These are phyloP conservation scores for Balamuthia mandrillaris DNA, from an alignment of 208 protist species.

Conservation along the genomic window DNA sequence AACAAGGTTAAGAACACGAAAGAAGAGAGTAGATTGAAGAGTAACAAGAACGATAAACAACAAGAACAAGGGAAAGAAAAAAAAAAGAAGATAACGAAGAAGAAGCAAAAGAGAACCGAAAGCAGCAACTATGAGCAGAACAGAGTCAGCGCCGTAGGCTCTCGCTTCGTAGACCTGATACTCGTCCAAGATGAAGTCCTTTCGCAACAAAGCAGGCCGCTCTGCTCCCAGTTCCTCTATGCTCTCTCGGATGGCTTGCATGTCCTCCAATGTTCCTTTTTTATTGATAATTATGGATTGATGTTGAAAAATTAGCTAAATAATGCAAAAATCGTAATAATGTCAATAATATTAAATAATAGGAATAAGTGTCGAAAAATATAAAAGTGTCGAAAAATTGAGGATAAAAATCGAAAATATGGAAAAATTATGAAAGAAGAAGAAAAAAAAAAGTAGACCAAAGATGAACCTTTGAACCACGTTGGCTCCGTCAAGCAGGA, in stretches of 20 bases:
- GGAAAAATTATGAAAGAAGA: no score
- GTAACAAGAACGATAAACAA: not conserved
- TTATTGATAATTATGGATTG: not conserved
- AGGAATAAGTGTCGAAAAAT: no score
- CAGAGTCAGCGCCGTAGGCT: conserved; percentile 67
- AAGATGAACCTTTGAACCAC: conserved; percentile 63
- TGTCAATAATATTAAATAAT: no score
- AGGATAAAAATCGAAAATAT: no score
- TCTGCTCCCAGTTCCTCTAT: conserved; percentile 10
- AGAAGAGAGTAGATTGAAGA: not conserved
- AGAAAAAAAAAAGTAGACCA: no score
- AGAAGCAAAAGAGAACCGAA: not conserved
- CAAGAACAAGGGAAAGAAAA: not conserved
- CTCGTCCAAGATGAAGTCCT: conserved; percentile 72
- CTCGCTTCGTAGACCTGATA: conserved; percentile 71
- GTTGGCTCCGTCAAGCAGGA: conserved; percentile 73
- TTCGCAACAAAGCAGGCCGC: conserved; percentile 61
- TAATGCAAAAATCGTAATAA: no score
- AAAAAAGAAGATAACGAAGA: not conserved
- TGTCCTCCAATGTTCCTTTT: conserved; percentile 53
- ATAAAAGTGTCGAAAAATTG: no score
- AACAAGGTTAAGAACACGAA: no score
- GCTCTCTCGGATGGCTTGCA: conserved; percentile 35
- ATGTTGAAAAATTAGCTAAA: not conserved
- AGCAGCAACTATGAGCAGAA: conserved; percentile 70